A percentile compares a stretch with the other conserved stretches of the same genome.
phyloP scores from a whole-genome alignment of 371 early-diverging fungal species.

The Rhizopus stolonifer region DNA sequence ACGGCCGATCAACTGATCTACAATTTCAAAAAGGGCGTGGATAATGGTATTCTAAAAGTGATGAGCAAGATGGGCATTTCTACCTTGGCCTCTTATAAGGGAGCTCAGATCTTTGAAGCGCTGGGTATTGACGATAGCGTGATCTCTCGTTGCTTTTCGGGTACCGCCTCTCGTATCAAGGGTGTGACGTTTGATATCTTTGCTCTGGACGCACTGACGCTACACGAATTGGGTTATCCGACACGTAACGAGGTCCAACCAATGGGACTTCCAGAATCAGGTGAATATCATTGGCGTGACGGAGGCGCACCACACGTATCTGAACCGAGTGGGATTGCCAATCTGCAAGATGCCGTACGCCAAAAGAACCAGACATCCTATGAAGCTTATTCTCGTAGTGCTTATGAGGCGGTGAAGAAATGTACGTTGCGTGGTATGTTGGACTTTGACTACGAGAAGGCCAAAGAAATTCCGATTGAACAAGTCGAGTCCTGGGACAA shows the following conservation, averaged over 20 bases:
- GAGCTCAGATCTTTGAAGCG: constrained; percentile 97
- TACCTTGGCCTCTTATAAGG: constrained; percentile 96
- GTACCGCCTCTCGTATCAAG: constrained; percentile 94
- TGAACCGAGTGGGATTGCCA: constrained; percentile 84
- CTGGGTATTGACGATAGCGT: constrained; percentile 89
- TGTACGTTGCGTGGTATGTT: constrained; percentile 95
- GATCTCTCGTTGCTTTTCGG: constrained; percentile 87
- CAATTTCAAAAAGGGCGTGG: constrained; percentile 84
- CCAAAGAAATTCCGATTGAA: constrained; percentile 80
- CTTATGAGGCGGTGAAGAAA: constrained; percentile 80
- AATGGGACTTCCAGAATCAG: constrained; percentile 81
- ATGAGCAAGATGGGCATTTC: constrained; percentile 99
- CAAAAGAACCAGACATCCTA: constrained; percentile 85
- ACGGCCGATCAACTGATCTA: constrained; percentile 60
- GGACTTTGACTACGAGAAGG: constrained; percentile 78
- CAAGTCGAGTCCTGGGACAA: constrained; percentile 96
- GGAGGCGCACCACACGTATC: constrained; percentile 93
- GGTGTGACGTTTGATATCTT: constrained; percentile 87
- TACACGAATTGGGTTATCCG: constrained; percentile 89
- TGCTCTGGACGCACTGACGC: constrained; percentile 84
- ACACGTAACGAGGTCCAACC: constrained; percentile 62
- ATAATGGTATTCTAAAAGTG: constrained; percentile 94
- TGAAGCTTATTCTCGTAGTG: constrained; percentile 76
- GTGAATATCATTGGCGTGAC: constrained; percentile 95
- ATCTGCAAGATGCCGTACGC: constrained; percentile 95